Evolutionary conservation across 139 green algal genomes (phyloP).

Genomic region (Edaphochlamys debaryana): DNA sequence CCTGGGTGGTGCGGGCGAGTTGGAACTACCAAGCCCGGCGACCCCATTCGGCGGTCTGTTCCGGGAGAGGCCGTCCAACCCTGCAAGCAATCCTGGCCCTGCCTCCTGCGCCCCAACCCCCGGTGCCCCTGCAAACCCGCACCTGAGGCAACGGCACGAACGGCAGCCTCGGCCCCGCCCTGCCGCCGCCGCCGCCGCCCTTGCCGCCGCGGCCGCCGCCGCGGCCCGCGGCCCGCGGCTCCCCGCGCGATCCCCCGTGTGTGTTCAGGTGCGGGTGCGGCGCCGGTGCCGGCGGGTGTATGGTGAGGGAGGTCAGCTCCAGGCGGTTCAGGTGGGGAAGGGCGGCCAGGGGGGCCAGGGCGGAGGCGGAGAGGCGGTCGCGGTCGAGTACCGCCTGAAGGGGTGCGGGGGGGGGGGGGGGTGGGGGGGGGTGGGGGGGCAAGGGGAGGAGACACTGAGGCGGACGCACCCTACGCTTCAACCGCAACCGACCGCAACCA

Average conservation of each 20-base stretch:
- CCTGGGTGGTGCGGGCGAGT: too few relatives aligned
- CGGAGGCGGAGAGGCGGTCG: conserved; percentile 1
- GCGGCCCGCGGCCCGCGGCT: background rate
- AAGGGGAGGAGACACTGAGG: background rate
- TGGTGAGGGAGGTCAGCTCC: conserved; percentile 15
- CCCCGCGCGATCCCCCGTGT: too few relatives aligned
- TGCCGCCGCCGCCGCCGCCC: too few relatives aligned
- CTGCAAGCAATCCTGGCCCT: background rate
- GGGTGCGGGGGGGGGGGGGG: background rate
- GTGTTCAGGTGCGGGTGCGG: too few relatives aligned
- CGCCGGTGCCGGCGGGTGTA: too few relatives aligned
- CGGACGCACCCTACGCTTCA: too few relatives aligned
- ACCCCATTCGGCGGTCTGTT: too few relatives aligned
- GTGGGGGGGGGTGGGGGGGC: background rate
- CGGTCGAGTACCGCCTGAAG: conserved; percentile 20
- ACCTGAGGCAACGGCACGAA: conserved; percentile 18
- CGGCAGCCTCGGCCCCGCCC: background rate
- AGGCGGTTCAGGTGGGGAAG: background rate
- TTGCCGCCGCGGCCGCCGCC: background rate
- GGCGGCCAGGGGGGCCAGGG: conserved; percentile 12
- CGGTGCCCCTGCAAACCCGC: background rate
- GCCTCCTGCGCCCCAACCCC: background rate
- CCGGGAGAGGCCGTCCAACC: too few relatives aligned
- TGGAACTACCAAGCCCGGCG: too few relatives aligned
- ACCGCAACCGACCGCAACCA: too few relatives aligned